Base-by-base conservation (phyloP, 2,329 filamentous ascomycete species). In the Fusarium sp. region DNA sequence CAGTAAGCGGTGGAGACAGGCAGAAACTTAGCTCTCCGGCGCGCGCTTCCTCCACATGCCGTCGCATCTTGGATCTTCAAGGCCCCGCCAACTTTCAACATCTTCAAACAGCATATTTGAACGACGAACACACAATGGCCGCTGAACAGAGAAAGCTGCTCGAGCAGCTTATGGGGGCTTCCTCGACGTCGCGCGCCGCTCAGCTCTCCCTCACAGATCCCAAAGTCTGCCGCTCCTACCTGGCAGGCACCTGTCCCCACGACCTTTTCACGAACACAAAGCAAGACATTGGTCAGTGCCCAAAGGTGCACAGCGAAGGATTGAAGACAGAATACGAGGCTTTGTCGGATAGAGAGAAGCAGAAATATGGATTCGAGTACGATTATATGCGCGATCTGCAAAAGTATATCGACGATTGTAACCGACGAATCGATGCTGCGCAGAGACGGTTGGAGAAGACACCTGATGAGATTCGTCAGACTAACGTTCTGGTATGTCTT, bases 181-280 rank as follows among this genome's bases (percentile, higher is more conserved):
- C 91, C 61, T 87, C 91, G 63, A 86, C 88, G 62, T 91, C 91
- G 51, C 92, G 91, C 83, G 90, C 90, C 73, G 88, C 92, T 41
- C 92, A 97, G 80, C 88, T 98, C 74, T 91, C 92, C 70, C 92
- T 99, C 75, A 96, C 90, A 64, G 96, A 98, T 81, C 87, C 92
- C 57, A 98, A 97, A 82, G 93, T 97, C 75, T 99, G 96, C 85
- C 93, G 94, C 58, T 98, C 94, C 20, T 98, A 95, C 81, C 88
- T 99, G 52, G 94, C 89, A 68, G 96, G 96, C 75, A 97, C 93
- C 63, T 99, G 96, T 80, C 96, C 96, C 1, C 95, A 98, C 85
- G 96, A 99, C 79, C 93, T 99, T 78, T 99, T 99, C 87, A 99
- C 95, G 72, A 99, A 99, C 83, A 99, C 96, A 47, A 98, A 98